These are phyloP conservation scores for Diaporthe vexans DNA, from an alignment of 2,329 filamentous ascomycete species.

Conservation along the genomic window DNA sequence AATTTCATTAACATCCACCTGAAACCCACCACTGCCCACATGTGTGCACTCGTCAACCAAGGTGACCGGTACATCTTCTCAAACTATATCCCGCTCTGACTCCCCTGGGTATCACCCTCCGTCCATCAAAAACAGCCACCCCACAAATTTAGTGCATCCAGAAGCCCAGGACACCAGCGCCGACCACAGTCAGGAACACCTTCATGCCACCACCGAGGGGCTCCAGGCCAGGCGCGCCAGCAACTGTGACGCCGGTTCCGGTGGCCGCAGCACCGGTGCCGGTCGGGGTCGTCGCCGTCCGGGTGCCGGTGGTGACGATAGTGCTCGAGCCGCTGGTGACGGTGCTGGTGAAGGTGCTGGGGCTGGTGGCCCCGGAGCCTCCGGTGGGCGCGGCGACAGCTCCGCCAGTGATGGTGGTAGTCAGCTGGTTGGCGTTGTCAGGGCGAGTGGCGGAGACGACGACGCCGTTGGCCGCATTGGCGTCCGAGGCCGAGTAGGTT, in stretches of 20 bases:
- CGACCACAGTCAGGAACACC: constrained; percentile 18
- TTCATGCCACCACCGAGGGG: constrained; percentile 13
- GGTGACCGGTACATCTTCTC: neutral
- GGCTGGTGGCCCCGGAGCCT: neutral
- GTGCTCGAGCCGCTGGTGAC: constrained; percentile 19
- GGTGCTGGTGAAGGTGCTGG: constrained; percentile 18
- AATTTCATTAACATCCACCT: constrained; percentile 1
- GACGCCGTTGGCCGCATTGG: constrained; percentile 47
- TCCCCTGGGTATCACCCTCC: neutral
- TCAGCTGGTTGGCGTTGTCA: constrained; percentile 52
- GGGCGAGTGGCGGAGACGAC: constrained; percentile 51
- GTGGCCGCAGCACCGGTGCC: neutral
- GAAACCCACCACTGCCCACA: neutral
- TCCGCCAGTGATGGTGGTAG: constrained; percentile 51
- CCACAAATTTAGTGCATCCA: constrained; percentile 3
- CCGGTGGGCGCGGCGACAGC: neutral
- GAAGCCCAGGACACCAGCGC: constrained; percentile 18
- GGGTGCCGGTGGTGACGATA: constrained; percentile 1
- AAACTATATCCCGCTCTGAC: neutral
- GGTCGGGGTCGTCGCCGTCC: neutral
- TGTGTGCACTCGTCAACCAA: too few species aligned
- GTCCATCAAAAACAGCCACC: too few species aligned
- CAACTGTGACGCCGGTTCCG: neutral
- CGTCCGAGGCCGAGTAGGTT: constrained; percentile 46
- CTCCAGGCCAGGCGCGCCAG: constrained; percentile 20